These are phyloP conservation scores for Cunninghamia lanceolata DNA, from an alignment of 75 land plant genomes.

Conservation along the genomic window DNA sequence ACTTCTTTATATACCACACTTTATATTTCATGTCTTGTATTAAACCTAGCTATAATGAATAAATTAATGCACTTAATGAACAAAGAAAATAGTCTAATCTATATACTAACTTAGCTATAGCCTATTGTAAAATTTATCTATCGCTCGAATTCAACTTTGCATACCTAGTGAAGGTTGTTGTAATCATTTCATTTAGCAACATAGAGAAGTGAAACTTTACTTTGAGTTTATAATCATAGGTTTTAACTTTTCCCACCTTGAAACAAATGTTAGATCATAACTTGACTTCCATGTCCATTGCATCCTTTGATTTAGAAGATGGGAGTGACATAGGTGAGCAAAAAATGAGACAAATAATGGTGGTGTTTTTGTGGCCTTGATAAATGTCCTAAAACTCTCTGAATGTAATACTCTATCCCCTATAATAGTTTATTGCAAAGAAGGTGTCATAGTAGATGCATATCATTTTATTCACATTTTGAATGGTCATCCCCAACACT, in stretches of 20 bases:
- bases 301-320: not conserved
- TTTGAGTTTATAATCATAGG: not conserved
- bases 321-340: not conserved
- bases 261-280: not conserved
- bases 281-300: not conserved
- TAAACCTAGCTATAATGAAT: no score
- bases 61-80: no score
- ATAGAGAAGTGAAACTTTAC: not conserved
- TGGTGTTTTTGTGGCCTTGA: slow-evolving; percentile 36
- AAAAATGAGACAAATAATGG: not conserved
- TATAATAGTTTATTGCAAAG: not conserved
- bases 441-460: not conserved
- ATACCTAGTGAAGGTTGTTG: not conserved
- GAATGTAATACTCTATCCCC: not conserved
- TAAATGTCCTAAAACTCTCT: slow-evolving; percentile 13
- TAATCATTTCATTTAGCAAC: not conserved
- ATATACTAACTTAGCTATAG: no score
- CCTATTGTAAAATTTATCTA: not conserved
- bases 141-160: not conserved
- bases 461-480: not conserved
- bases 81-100: no score
- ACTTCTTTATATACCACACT: no score
- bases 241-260: not conserved
- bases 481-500: not conserved
- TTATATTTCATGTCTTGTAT: no score